phyloP scores from a whole-genome alignment of 352 stramenopile species.

The Globisporangium emineosum region DNA sequence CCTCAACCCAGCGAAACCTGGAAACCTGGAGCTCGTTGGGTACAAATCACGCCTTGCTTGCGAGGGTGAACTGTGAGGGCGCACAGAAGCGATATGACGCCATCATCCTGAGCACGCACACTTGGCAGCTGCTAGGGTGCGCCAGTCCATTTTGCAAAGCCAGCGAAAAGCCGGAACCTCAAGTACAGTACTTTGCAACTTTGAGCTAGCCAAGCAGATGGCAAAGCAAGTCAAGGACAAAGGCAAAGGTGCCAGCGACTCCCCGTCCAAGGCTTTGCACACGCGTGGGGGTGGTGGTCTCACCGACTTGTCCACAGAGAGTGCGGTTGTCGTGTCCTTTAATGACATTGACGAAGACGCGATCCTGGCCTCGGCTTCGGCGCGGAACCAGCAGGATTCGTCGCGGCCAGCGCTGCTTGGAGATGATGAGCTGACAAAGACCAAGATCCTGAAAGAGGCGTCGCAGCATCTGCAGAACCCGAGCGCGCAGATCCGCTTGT shows the following conservation, averaged over 20 bases:
- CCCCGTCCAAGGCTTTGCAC: background rate
- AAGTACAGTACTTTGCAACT: background rate
- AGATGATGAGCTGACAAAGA: background rate
- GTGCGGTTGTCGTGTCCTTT: background rate
- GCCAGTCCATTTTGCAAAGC: background rate
- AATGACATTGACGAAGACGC: background rate
- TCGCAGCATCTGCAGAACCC: background rate
- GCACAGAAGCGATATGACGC: background rate
- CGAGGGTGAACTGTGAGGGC: background rate
- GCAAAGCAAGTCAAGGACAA: background rate
- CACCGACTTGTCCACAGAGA: too few relatives aligned
- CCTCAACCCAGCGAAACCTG: background rate
- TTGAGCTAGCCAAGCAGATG: background rate
- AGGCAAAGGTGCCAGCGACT: background rate
- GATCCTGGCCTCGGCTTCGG: background rate
- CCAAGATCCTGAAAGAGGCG: background rate
- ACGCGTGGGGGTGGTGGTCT: too few relatives aligned
- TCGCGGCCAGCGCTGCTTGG: background rate
- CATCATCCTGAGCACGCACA: background rate
- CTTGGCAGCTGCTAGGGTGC: background rate
- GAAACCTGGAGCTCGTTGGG: background rate
- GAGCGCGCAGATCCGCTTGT: background rate
- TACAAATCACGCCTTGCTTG: background rate
- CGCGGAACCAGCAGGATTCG: background rate
- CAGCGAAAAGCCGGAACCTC: background rate